phyloP scores from a whole-genome alignment of 495 filamentous ascomycete species.

The Aspergillus leporis region DNA sequence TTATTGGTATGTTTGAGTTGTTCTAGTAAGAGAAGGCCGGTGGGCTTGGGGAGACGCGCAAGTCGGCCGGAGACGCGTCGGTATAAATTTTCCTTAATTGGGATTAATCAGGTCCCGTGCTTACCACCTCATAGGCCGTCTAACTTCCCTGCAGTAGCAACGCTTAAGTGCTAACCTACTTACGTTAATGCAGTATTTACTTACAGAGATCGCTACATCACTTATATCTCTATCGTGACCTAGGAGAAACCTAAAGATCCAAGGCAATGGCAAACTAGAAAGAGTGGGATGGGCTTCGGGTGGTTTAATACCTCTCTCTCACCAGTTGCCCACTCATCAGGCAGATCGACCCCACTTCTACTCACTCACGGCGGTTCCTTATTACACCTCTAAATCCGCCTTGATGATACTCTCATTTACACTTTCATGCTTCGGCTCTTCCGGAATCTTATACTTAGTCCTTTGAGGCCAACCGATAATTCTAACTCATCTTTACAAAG shows the following conservation, averaged over 20 bases:
- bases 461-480: not conserved
- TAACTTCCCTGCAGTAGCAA: too few species aligned
- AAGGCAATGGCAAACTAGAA: not conserved
- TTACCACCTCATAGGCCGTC: not conserved
- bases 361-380: not conserved
- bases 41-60: conserved; percentile 23
- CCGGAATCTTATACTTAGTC: not conserved
- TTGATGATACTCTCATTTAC: not conserved
- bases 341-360: not conserved
- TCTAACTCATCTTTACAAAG: not conserved
- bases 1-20: not conserved
- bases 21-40: conserved; percentile 1
- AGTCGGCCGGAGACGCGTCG: conserved; percentile 16
- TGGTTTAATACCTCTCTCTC: not conserved
- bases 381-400: not conserved
- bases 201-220: not conserved
- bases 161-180: not conserved
- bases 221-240: not conserved
- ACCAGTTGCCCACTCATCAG: not conserved
- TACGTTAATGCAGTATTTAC: not conserved
- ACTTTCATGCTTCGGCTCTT: not conserved
- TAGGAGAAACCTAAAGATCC: not conserved
- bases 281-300: not conserved
- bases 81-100: conserved; percentile 14
- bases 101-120: not conserved